Base-by-base conservation (phyloP, 495 filamentous ascomycete species). In the Thermothielavioides terrestris region DNA sequence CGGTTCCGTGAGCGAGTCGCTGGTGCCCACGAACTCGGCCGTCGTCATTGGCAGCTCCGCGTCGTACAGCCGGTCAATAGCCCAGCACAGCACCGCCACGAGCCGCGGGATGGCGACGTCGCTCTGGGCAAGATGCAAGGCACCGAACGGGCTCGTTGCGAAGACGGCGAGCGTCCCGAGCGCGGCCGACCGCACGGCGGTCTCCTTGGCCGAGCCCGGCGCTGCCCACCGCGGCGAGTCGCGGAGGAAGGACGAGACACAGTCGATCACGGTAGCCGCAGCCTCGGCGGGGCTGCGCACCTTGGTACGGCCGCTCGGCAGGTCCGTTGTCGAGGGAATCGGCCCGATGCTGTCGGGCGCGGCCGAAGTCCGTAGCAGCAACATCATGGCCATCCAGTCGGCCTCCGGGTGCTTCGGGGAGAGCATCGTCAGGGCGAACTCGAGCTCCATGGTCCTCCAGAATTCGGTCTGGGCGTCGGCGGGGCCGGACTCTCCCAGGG, bases 1-100 rank as follows among this genome's bases (percentile, higher is more conserved):
- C 0, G 1, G 17, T 15, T 32, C 37, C 1, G 15, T 18, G 28
- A 11, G 6, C 5, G 15, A 18, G 3, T 22, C 30, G 4, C 11
- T 22, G 1, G 28, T 1, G 20, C 17, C 8, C 21, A 2, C 7
- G 6, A 14, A 9, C 39, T 18, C 36, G 32, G 1, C 23, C 4
- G 18, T 6, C 17, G 17, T 38, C 21, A 45, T 56, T 10, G 54
- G 56, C 50, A 61, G 49, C 30, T 74, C 68, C 14, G 64, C 53
- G 34, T 76, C 67, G 52, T 74, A 74, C 20, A 74, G 60, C 48
- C 62, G 57, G 41, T 74, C 70, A 39, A 76, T 64, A 18, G 65
- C 66, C 46, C 62, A 68, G 23, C 59, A 67, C 30, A 75, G 52
- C 0, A 64, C 49, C 1, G 66, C 65, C 2, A 68, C 69, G 1